phyloP scores from a whole-genome alignment of 139 green algal genomes.

The Chlamydomonas sphaeroides region DNA sequence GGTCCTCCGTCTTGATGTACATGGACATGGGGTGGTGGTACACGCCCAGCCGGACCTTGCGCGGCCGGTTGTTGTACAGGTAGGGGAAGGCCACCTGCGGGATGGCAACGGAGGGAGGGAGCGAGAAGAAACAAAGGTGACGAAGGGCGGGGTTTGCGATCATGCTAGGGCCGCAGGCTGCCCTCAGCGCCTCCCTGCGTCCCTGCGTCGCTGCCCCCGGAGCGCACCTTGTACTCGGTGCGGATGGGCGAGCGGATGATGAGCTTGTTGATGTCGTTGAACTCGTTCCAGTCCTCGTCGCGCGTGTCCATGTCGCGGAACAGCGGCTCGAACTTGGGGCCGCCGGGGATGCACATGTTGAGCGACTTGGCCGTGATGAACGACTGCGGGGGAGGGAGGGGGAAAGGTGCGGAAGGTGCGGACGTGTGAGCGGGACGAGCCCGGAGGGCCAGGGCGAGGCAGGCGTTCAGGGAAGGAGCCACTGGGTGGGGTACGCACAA shows the following conservation, averaged over 20 bases:
- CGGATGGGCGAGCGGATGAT: slow-evolving; percentile 92
- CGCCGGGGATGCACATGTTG: slow-evolving; percentile 98
- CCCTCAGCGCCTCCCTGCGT: too few relatives aligned
- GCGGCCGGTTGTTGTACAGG: slow-evolving; percentile 99
- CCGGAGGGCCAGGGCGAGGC: too few relatives aligned
- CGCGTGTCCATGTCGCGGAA: slow-evolving; percentile 96
- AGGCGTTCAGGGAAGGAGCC: too few relatives aligned
- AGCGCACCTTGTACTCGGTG: slow-evolving; percentile 82
- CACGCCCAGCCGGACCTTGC: slow-evolving; percentile 88
- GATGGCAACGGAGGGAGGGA: too few relatives aligned
- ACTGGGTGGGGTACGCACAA: too few relatives aligned
- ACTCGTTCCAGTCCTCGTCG: slow-evolving; percentile 99
- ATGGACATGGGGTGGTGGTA: slow-evolving; percentile 98
- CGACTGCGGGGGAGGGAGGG: background rate
- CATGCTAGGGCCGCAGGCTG: too few relatives aligned
- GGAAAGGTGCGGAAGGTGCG: background rate
- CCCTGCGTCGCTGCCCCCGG: too few relatives aligned
- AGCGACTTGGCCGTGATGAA: slow-evolving; percentile 73
- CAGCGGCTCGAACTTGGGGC: slow-evolving; percentile 99
- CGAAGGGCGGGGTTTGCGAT: too few relatives aligned
- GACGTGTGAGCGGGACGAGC: too few relatives aligned
- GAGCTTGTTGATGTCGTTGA: slow-evolving; percentile 99
- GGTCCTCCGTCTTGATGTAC: slow-evolving; percentile 99
- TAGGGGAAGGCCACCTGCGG: slow-evolving; percentile 95
- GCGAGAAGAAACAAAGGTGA: too few relatives aligned